Base-by-base conservation (phyloP, 2,329 filamentous ascomycete species). In the Clathrospora elynae region DNA sequence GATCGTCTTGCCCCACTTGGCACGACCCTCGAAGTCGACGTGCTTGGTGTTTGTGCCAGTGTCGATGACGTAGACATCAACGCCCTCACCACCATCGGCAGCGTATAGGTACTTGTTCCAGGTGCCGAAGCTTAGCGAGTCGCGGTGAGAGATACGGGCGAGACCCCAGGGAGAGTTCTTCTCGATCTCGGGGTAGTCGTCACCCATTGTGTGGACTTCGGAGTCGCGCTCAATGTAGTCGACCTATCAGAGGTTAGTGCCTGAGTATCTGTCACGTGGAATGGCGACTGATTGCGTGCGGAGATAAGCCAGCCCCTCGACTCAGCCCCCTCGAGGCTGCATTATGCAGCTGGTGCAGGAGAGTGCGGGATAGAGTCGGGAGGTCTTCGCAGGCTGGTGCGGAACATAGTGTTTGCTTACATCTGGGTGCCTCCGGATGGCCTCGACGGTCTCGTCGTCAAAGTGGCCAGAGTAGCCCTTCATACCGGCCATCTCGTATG, bases 81-180 rank as follows among this genome's bases (percentile, higher is more conserved):
- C 93, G 71, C 93, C 95, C 79, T 97, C 91, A 71, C 93, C 93
- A 68, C 88, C 92, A 40, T 95, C 87, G 42, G 82, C 80, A 43
- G 90, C 82, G 73, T 93, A 99, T 24, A 97, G 82, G 79, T 99
- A 99, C 79, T 97, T 96, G 83, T 96, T 97, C 78, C 93, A 97
- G 72, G 84, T 91, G 62, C 88, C 86, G 70, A 99, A 97, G 71
- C 82, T 86, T 58, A 99, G 81, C 54, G 81, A 80, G 56, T 93
- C 80, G 61, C 93, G 89, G 80, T 99, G 93, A 22, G 93, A 99
- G 76, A 99, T 88, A 84, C 93, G 90, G 61, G 95, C 93, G 56
- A 99, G 82, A 78, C 95, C 93, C 93, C 95, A 99, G n/a, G 93
- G 93, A 54, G 95, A 88, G 72, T 89, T 86, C 80, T 90, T 93